Evolutionary conservation across 345 rosid genomes (phyloP).

Genomic region (Citrus maxima): DNA sequence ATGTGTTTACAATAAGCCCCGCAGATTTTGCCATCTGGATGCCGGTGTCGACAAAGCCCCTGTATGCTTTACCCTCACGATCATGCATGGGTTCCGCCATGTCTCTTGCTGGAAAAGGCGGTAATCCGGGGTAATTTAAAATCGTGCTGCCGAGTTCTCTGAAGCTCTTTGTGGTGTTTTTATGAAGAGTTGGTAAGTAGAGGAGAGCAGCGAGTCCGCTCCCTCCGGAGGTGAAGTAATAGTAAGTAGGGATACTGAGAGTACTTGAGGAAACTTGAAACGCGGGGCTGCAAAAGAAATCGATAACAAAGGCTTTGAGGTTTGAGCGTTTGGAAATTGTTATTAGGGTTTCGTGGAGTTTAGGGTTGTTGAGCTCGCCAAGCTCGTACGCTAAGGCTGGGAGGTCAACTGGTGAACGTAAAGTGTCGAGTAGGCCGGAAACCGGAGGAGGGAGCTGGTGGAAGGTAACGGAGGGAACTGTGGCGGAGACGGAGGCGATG

Average conservation of each 20-base stretch:
- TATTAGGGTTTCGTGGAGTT: constrained; percentile 18
- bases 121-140: constrained; percentile 24
- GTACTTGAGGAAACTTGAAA: constrained; percentile 11
- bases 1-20: constrained; percentile 34
- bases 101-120: constrained; percentile 16
- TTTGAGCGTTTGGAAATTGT: constrained; percentile 12
- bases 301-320: constrained; percentile 27
- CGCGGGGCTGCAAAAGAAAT: constrained; percentile 26
- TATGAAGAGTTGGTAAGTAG: constrained; percentile 13
- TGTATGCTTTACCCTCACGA: constrained; percentile 11
- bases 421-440: not conserved
- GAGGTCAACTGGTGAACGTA: not conserved
- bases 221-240: constrained; percentile 22
- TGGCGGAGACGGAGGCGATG: constrained; percentile 16
- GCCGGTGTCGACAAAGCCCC: constrained; percentile 16
- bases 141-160: constrained; percentile 12
- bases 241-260: constrained; percentile 30
- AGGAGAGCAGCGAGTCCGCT: constrained; percentile 22
- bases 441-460: constrained; percentile 23
- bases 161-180: constrained; percentile 12
- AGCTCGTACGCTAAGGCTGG: constrained; percentile 10
- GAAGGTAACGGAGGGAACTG: constrained; percentile 28
- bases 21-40: constrained; percentile 16
- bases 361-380: constrained; percentile 17
- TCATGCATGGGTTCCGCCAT: constrained; percentile 14